These are phyloP conservation scores for Dipodascus albidus DNA, from an alignment of 805 yeast species.

Conservation along the genomic window DNA sequence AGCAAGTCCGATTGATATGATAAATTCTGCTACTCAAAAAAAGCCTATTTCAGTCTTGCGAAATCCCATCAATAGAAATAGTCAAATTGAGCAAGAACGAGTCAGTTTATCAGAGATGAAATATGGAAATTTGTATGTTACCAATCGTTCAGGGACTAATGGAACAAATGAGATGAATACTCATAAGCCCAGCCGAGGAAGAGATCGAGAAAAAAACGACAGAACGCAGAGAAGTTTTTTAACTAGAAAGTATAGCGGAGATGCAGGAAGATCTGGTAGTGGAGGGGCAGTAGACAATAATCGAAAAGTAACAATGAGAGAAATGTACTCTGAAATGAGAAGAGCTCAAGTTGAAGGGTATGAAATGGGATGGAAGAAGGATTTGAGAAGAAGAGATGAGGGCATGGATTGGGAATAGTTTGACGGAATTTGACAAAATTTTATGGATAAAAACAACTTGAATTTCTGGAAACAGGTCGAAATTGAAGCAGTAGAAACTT, in stretches of 20 bases:
- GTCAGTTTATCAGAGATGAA: neutral
- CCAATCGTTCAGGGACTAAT: too few species aligned
- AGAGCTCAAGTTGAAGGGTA: neutral
- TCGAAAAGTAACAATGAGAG: neutral
- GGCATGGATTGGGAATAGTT: neutral
- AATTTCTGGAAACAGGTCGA: too few species aligned
- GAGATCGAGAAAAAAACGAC: too few species aligned
- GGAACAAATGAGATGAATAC: too few species aligned
- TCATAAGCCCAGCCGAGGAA: too few species aligned
- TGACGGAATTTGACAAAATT: neutral
- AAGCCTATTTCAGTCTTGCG: neutral
- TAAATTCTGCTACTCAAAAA: neutral
- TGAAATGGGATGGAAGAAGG: neutral
- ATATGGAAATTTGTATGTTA: neutral
- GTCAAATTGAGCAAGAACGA: neutral
- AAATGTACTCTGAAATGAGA: neutral
- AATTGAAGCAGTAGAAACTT: too few species aligned
- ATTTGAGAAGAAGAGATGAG: neutral
- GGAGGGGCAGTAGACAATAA: neutral
- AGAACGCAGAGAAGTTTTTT: too few species aligned
- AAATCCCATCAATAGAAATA: neutral
- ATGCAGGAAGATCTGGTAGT: neutral
- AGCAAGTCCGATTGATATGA: neutral
- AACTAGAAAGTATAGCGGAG: neutral
- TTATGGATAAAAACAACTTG: too few species aligned